Evolutionary conservation across 306 rosid species (phyloP).

Genomic region (Lupinus albus): DNA sequence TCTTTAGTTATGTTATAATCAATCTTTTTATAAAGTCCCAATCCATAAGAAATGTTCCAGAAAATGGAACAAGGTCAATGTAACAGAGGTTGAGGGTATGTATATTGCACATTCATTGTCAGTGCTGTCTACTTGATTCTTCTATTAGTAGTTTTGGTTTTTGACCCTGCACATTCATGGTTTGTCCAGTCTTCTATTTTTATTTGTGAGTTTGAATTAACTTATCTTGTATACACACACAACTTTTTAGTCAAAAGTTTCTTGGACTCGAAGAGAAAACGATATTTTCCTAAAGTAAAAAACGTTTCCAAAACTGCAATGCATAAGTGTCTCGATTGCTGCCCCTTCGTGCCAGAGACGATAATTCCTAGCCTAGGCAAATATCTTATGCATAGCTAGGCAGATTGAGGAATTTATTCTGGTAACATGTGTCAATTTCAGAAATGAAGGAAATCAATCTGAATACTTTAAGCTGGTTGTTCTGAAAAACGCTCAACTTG

Average conservation of each 20-base stretch:
- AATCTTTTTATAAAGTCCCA: background rate
- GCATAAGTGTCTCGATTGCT: background rate
- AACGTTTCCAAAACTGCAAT: too few relatives aligned
- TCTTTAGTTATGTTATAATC: too few relatives aligned
- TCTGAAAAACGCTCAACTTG: background rate
- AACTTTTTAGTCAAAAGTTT: too few relatives aligned
- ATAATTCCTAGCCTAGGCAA: background rate
- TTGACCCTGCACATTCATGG: too few relatives aligned
- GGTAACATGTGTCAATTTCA: constrained; percentile 1
- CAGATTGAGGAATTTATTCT: background rate
- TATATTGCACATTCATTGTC: background rate
- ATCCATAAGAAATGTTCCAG: background rate
- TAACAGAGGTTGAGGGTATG: background rate
- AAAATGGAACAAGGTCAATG: background rate
- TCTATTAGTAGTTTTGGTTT: background rate
- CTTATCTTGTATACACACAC: too few relatives aligned
- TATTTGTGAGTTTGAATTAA: too few relatives aligned
- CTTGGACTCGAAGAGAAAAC: too few relatives aligned
- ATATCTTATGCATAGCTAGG: background rate
- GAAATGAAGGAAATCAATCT: background rate
- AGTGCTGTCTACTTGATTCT: background rate
- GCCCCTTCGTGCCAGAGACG: background rate
- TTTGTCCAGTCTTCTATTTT: background rate
- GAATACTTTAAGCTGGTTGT: background rate
- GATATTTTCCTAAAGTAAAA: too few relatives aligned